A percentile compares a stretch with the other conserved stretches of the same genome.
phyloP scores from a whole-genome alignment of 1,284 basidiomycete species.

The Irpex rosettiformis region DNA sequence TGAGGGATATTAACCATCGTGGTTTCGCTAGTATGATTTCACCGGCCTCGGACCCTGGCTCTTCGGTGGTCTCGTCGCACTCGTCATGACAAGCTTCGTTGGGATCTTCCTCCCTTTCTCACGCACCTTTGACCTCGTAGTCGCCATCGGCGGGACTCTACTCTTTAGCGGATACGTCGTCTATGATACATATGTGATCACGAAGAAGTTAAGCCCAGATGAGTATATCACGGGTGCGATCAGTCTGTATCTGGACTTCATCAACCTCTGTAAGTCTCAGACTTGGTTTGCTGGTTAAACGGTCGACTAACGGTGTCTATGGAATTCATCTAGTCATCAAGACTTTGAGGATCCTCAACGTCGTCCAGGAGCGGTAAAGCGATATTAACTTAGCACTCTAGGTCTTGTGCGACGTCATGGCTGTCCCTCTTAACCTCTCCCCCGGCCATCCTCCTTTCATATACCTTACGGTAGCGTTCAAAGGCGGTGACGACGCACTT shows the following conservation, averaged over 20 bases:
- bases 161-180: slow-evolving; percentile 84
- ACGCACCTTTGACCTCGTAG: slow-evolving; percentile 72
- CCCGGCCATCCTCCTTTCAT: too few relatives aligned
- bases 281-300: neutral
- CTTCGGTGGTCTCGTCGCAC: slow-evolving; percentile 70
- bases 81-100: slow-evolving; percentile 75
- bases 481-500: too few relatives aligned
- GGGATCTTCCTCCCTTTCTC: slow-evolving; percentile 80
- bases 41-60: slow-evolving; percentile 82
- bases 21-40: slow-evolving; percentile 71
- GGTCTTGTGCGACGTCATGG: too few relatives aligned
- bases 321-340: slow-evolving; percentile 32
- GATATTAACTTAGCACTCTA: too few relatives aligned
- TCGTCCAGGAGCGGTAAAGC: slow-evolving; percentile 21
- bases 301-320: slow-evolving; percentile 6
- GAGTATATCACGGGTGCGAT: slow-evolving; percentile 87
- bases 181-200: slow-evolving; percentile 86
- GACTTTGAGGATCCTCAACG: slow-evolving; percentile 30
- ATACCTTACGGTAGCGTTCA: too few relatives aligned
- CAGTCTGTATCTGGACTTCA: slow-evolving; percentile 77
- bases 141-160: slow-evolving; percentile 74
- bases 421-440: too few relatives aligned
- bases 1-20: slow-evolving; percentile 4
- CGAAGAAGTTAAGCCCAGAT: slow-evolving; percentile 76
- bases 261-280: slow-evolving; percentile 30